Base-by-base conservation (phyloP, 2,329 filamentous ascomycete genomes). In the Monosporascus sp. region DNA sequence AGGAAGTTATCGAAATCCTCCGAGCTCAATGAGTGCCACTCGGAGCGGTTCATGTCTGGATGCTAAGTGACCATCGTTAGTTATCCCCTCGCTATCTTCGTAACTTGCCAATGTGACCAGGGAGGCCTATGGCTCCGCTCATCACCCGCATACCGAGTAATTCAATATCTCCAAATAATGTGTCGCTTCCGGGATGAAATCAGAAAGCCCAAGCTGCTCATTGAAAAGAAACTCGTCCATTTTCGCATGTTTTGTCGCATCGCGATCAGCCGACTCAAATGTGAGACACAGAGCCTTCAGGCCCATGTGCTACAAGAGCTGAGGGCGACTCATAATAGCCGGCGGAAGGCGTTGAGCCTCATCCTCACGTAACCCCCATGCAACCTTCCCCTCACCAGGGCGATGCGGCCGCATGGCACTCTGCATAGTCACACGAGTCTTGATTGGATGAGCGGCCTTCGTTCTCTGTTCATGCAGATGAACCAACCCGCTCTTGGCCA, bases 111-210 rank as follows among this genome's bases (percentile, higher is more conserved):
- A 40, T 17, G 7, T 17, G 15, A 18, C 7, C 15, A 40, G 15
- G 15, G 15, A 40, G 18, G 15, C 37, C 15, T 3, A 17, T 7
- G 37, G 1, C 28, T 26, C 22, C 18, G 5, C 20, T 22, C 20
- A 45, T n/a, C 43, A 24, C 43, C 11, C 22, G 47, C 54, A 9
- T 49, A 60, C 61, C 48, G 55, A 52, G 44, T 62, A 63, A 18
- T 60, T 60, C 22, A 63, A 41, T n/a, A 63, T 59, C 50, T 63
- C 56, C 22, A 62, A 37, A 45, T 56, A 63, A 9, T 47, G 48
- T 6, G 51, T 58, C 3, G 49, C 47, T 31, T 62, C 55, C 40
- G 48, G 48, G 35, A 51, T 17, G 4, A 9, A 5, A 35, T 7
- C 4, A 22, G 35, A 49, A 7, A 1, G 28, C 5, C 9, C 24